Evolutionary conservation across 768 basidiomycete genomes (phyloP).

Genomic region (Mycena indigotica): DNA sequence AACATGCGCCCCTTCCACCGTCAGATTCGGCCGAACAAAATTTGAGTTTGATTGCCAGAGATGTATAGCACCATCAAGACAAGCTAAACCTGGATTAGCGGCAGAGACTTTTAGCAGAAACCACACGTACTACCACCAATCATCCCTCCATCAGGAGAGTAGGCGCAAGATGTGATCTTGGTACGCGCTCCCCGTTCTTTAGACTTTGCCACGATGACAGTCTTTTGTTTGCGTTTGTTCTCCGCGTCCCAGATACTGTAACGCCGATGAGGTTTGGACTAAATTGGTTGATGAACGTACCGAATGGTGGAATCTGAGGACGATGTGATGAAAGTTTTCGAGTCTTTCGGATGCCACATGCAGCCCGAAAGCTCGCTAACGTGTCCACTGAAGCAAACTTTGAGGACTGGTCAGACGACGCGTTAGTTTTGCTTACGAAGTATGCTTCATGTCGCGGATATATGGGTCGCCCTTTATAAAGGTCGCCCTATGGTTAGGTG

Average conservation of each 20-base stretch:
- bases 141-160: conserved; percentile 85
- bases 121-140: conserved; percentile 77
- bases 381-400: conserved; percentile 68
- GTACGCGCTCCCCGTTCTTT: conserved; percentile 94
- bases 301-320: conserved; percentile 97
- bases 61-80: conserved; percentile 89
- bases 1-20: conserved; percentile 82
- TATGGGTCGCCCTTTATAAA: conserved; percentile 96
- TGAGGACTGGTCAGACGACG: conserved; percentile 12
- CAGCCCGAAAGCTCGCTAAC: conserved; percentile 90
- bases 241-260: conserved; percentile 94
- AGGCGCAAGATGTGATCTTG: conserved; percentile 84
- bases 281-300: conserved; percentile 41
- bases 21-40: conserved; percentile 87
- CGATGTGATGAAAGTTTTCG: conserved; percentile 83
- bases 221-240: conserved; percentile 91
- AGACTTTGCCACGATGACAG: conserved; percentile 94
- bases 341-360: conserved; percentile 89
- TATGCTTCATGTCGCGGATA: conserved; percentile 98
- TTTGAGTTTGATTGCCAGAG: conserved; percentile 93
- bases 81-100: conserved; percentile 51
- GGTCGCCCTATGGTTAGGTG: conserved; percentile 65
- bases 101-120: conserved; percentile 3
- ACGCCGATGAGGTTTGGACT: conserved; percentile 1
- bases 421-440: conserved; percentile 63